Conservation (phyloP, 768 basidiomycete genomes). For the Brasilioporus rufonigricans region DNA sequence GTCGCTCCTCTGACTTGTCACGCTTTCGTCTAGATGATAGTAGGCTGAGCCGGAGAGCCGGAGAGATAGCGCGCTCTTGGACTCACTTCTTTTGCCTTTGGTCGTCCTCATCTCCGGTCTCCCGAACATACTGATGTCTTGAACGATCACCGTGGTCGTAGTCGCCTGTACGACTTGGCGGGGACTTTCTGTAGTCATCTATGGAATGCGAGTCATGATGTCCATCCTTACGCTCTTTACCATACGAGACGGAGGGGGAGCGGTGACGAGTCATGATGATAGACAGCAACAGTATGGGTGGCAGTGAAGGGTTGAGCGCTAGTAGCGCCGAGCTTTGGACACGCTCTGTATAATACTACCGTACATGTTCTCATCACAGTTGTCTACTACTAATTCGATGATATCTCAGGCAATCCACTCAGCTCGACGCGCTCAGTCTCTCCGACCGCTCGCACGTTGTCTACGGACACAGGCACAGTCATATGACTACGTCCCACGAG, state of each 20-base stretch:
- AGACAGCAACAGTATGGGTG: background rate
- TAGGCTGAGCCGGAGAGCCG: conserved; percentile 1
- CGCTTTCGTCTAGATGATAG: conserved; percentile 61
- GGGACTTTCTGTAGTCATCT: conserved; percentile 29
- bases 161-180: conserved; percentile 32
- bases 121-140: conserved; percentile 34
- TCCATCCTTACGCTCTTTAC: conserved; percentile 26
- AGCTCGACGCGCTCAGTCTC: conserved; percentile 27
- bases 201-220: conserved; percentile 36
- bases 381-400: conserved; percentile 13
- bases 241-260: conserved; percentile 45
- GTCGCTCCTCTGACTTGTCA: conserved; percentile 84
- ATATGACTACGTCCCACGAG: conserved; percentile 38
- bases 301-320: conserved; percentile 1
- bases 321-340: too few relatives aligned
- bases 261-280: conserved; percentile 43
- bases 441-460: conserved; percentile 31
- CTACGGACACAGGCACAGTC: conserved; percentile 59
- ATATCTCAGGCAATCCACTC: conserved; percentile 17
- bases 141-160: conserved; percentile 22
- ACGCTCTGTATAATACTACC: too few relatives aligned
- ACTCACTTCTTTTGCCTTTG: conserved; percentile 50
- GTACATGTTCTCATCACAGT: background rate
- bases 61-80: background rate
- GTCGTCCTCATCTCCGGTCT: conserved; percentile 28